These are phyloP conservation scores for Trichoderma orchidacearum DNA, from an alignment of 495 filamentous ascomycete genomes.

Conservation along the genomic window DNA sequence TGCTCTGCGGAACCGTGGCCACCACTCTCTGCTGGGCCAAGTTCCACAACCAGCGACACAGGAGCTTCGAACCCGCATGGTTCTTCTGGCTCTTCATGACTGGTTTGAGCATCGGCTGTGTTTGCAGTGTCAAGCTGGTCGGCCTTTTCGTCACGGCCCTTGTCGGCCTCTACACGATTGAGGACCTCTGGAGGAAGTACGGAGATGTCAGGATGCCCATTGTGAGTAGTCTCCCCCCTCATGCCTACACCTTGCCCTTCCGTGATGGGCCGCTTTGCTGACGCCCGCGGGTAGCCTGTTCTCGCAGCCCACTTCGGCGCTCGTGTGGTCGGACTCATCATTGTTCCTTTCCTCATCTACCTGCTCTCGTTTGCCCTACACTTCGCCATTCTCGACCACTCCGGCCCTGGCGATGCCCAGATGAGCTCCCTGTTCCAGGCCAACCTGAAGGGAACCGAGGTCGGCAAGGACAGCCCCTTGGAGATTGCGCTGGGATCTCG, in stretches of 20 bases:
- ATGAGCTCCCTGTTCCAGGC: constrained; percentile 99
- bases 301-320: constrained; percentile 67
- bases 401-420: constrained; percentile 91
- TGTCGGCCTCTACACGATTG: constrained; percentile 88
- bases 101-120: constrained; percentile 89
- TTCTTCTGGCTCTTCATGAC: constrained; percentile 83
- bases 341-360: constrained; percentile 78
- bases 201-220: constrained; percentile 84
- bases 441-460: constrained; percentile 83
- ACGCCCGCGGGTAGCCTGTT: constrained; percentile 30
- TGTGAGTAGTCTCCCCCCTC: constrained; percentile 29
- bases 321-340: constrained; percentile 75
- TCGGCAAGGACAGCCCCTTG: constrained; percentile 84
- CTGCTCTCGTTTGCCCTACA: constrained; percentile 90
- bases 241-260: neutral
- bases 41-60: constrained; percentile 74
- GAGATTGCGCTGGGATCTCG: constrained; percentile 82
- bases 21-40: constrained; percentile 93
- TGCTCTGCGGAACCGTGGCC: constrained; percentile 93
- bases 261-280: neutral
- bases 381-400: constrained; percentile 85
- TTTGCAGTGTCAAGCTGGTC: constrained; percentile 97
- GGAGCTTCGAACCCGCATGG: constrained; percentile 82
- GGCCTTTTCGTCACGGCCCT: constrained; percentile 89
- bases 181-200: constrained; percentile 98